Evolutionary conservation across 2,329 filamentous ascomycete species (phyloP).

Genomic region (Claviceps humidiphila): DNA sequence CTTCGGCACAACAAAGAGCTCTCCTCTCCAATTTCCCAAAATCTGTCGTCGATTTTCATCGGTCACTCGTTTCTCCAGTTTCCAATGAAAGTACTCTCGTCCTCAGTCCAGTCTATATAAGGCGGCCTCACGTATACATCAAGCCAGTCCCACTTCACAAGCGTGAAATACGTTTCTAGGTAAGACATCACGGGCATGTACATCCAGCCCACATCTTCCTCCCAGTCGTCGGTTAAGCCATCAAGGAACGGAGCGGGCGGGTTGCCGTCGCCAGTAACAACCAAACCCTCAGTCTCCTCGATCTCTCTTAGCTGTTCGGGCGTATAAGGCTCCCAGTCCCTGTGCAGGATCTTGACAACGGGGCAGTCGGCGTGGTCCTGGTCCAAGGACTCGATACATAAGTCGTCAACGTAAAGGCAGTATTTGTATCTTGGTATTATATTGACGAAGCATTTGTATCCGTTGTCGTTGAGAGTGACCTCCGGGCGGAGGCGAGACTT

Average conservation of each 20-base stretch:
- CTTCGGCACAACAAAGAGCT: too few species aligned
- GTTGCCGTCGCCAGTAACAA: background rate
- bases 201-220: too few species aligned
- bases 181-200: too few species aligned
- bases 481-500: background rate
- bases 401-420: constrained; percentile 1
- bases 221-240: too few species aligned
- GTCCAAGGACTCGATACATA: background rate
- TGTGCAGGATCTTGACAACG: background rate
- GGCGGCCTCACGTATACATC: too few species aligned
- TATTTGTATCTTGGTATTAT: background rate
- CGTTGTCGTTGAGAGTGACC: background rate
- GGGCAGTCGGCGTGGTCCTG: background rate
- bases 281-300: too few species aligned
- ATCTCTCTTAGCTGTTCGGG: background rate
- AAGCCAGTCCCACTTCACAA: too few species aligned
- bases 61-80: too few species aligned
- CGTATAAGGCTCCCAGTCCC: background rate
- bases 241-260: background rate
- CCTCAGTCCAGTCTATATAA: too few species aligned
- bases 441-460: background rate
- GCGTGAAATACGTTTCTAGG: too few species aligned
- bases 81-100: background rate
- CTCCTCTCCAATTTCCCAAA: too few species aligned
- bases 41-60: too few species aligned